Percentiles rank a stretch among this genome's conserved stretches.
These are phyloP conservation scores for Linnemannia zychae DNA, from an alignment of 192 early-diverging fungal genomes.

Conservation along the genomic window DNA sequence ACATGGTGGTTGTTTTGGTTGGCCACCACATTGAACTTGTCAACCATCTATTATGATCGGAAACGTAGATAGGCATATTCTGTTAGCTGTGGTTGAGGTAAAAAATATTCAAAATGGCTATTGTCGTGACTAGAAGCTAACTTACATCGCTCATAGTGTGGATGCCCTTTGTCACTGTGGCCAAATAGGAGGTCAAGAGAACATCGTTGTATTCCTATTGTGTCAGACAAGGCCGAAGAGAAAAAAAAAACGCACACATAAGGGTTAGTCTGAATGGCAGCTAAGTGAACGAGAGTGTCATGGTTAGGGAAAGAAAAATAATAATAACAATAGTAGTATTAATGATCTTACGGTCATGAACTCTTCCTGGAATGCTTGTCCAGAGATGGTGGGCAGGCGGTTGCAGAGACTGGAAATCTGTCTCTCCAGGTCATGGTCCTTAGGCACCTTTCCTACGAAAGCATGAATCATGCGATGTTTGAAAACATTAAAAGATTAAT, in stretches of 20 bases:
- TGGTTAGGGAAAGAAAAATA: no score
- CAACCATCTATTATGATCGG: constrained; percentile 25
- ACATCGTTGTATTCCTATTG: constrained; percentile 88
- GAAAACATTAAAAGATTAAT: background rate
- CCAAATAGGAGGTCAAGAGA: constrained; percentile 79
- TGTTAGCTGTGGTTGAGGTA: background rate
- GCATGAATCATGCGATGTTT: background rate
- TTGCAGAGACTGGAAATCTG: constrained; percentile 81
- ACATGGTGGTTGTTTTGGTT: constrained; percentile 12
- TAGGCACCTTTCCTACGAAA: constrained; percentile 52
- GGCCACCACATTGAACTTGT: constrained; percentile 51
- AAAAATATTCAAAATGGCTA: background rate
- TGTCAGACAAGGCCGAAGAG: background rate
- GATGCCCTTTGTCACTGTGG: constrained; percentile 82
- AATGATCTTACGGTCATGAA: constrained; percentile 70
- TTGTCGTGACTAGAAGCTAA: background rate
- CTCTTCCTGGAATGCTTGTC: constrained; percentile 77
- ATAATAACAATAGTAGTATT: constrained; percentile 13
- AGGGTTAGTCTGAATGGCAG: no score
- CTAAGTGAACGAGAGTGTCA: no score
- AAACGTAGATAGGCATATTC: background rate
- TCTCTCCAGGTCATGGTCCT: constrained; percentile 82
- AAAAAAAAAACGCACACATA: background rate
- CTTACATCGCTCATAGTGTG: constrained; percentile 74
- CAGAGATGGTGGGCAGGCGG: constrained; percentile 78